Percentiles rank a stretch among this genome's conserved stretches.
Conservation (phyloP, 2,329 filamentous ascomycete genomes). For the Dothideomycetes sp. region DNA sequence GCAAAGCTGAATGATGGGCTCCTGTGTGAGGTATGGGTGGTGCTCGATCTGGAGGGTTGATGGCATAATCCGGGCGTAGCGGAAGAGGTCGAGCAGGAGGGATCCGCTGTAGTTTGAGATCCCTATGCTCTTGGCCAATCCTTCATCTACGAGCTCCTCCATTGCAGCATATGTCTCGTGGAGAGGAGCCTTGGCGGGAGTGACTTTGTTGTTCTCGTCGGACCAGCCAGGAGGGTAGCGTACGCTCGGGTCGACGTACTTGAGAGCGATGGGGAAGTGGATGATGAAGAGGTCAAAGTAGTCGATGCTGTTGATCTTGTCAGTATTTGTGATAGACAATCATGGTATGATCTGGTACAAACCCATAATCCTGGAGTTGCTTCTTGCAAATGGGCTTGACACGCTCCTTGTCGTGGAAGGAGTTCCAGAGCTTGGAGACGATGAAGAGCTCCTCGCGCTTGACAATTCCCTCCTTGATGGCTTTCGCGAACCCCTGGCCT, state of each 20-base stretch:
- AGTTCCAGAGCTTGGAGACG: constrained; percentile 88
- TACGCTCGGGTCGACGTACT: constrained; percentile 69
- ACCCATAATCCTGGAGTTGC: constrained; percentile 73
- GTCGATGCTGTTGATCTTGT: too few relatives aligned
- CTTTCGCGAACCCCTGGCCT: constrained; percentile 65
- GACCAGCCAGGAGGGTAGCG: constrained; percentile 74
- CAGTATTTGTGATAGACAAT: too few relatives aligned
- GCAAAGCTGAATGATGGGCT: constrained; percentile 57
- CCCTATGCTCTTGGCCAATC: constrained; percentile 63
- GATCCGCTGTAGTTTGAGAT: constrained; percentile 74
- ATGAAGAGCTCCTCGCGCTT: constrained; percentile 84
- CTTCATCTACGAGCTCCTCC: constrained; percentile 60
- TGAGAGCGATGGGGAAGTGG: constrained; percentile 79
- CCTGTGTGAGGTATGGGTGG: constrained; percentile 78
- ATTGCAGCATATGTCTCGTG: constrained; percentile 76
- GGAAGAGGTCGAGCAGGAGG: constrained; percentile 67
- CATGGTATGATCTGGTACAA: too few relatives aligned
- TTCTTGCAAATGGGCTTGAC: constrained; percentile 66
- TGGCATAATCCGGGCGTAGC: constrained; percentile 63
- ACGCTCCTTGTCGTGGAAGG: constrained; percentile 70
- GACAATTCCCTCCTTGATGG: constrained; percentile 70
- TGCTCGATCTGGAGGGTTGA: constrained; percentile 81
- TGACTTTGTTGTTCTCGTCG: constrained; percentile 50
- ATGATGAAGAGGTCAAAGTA: constrained; percentile 87
- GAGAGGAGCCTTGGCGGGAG: constrained; percentile 57